Percentiles rank a stretch among this genome's conserved stretches.
Conservation (phyloP, 108 stramenopile genomes). For the Aureococcus anophagefferens region DNA sequence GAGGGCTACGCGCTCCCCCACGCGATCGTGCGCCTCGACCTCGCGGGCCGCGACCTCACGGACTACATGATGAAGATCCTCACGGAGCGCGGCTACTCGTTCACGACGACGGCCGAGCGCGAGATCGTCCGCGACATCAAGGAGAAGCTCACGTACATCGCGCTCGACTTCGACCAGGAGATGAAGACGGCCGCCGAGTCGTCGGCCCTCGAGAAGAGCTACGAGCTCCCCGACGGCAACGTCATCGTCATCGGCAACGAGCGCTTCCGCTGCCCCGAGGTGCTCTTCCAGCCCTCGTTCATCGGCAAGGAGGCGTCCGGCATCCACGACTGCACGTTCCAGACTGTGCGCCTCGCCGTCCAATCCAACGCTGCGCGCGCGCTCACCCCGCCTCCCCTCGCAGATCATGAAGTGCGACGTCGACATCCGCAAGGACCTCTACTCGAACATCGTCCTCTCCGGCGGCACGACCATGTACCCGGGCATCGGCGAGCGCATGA, state of each 20-base stretch:
- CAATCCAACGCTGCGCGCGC: too few relatives aligned
- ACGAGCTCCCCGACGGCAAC: constrained; percentile 91
- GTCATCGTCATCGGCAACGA: constrained; percentile 64
- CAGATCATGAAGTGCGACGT: constrained; percentile 78
- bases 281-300: constrained; percentile 83
- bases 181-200: too few relatives aligned
- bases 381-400: constrained; percentile 69
- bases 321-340: too few relatives aligned
- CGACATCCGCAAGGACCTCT: constrained; percentile 79
- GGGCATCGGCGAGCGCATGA: constrained; percentile 84
- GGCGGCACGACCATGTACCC: constrained; percentile 86
- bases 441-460: constrained; percentile 81
- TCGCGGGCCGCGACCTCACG: constrained; percentile 88
- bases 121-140: constrained; percentile 86
- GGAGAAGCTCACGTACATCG: constrained; percentile 82
- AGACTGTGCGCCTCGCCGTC: too few relatives aligned
- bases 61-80: constrained; percentile 78
- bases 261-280: constrained; percentile 77
- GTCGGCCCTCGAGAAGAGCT: too few relatives aligned
- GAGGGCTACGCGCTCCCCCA: constrained; percentile 95
- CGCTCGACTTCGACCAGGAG: too few relatives aligned
- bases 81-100: constrained; percentile 63
- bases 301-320: constrained; percentile 82
- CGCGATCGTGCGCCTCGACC: constrained; percentile 78
- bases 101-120: too few relatives aligned